Base-by-base conservation (phyloP, 768 basidiomycete genomes). In the Bullera alba region DNA sequence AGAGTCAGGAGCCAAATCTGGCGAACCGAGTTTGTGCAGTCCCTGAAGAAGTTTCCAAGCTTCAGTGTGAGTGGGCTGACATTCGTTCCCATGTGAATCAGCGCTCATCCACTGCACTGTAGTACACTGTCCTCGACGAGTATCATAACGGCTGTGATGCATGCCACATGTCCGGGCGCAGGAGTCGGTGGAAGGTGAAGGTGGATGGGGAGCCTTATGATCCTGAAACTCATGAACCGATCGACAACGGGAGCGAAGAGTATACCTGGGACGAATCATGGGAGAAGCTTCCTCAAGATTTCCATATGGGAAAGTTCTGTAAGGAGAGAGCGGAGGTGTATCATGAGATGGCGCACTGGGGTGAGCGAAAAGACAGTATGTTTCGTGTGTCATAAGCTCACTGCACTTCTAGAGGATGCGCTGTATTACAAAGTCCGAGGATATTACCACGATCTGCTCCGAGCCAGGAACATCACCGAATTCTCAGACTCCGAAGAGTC, bases 1-100 rank as follows among this genome's bases (percentile, higher is more conserved):
- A 73, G 87, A 14, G 85, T 91, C 4, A 77, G 83, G 6, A 89
- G 87, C n/a, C 87, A 86, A 25, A 79, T 87, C 10, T 95, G 90
- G 90, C 75, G 77, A 50, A 77, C 82, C 1, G 76, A 79, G 10
- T 87, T 85, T 74, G 86, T 79, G 58, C 77, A 76, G 35, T 63
- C 76, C 2, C 69, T 95, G 14, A 80, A 85, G 62, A 79, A 57
- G 42, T 83, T 82, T 68, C 89, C 90, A 0, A 73, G 78, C 1
- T 80, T 89, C 47, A 74, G 78, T 16, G 65, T 86, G 32, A 57
- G 60, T 54, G 19, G 10, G 19, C 10, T 15, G 10, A 7, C 6
- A 15, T 21, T 44, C 27, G 21, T 10, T 19, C 39, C 19, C 22
- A 8, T 21, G 8, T 19, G 21, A 10, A 10, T 10, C 22, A n/a